Percentiles rank a stretch among this genome's conserved stretches.
Evolutionary conservation across 768 basidiomycete genomes (phyloP).

Genomic region (Termitomyces sp.): DNA sequence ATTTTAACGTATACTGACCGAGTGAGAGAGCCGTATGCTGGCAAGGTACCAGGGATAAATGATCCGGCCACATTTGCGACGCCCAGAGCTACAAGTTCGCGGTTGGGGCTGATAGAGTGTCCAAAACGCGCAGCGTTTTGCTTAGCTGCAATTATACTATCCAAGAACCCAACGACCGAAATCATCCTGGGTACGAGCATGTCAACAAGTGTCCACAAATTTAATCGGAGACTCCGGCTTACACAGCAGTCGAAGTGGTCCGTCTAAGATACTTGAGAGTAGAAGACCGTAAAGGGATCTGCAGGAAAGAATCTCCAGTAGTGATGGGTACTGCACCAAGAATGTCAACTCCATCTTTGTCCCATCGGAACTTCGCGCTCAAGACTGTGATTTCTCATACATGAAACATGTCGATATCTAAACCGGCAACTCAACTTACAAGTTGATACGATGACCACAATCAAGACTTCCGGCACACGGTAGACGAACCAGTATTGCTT

Average conservation of each 20-base stretch:
- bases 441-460: constrained; percentile 82
- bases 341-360: constrained; percentile 73
- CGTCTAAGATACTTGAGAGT: constrained; percentile 62
- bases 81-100: constrained; percentile 92
- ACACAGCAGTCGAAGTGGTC: constrained; percentile 86
- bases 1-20: constrained; percentile 38
- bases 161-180: constrained; percentile 85
- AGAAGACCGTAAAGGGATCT: constrained; percentile 60
- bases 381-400: constrained; percentile 45
- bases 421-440: constrained; percentile 38
- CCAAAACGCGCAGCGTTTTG: constrained; percentile 84
- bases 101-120: constrained; percentile 87
- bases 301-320: constrained; percentile 57
- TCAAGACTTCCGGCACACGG: constrained; percentile 84
- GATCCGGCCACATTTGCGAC: constrained; percentile 75
- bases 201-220: not conserved
- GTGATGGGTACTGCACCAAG: constrained; percentile 72
- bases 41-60: constrained; percentile 84
- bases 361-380: constrained; percentile 68
- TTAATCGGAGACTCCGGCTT: constrained; percentile 11
- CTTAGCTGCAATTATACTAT: constrained; percentile 93
- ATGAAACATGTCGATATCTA: not conserved
- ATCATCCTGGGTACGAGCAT: constrained; percentile 46
- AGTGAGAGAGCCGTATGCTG: constrained; percentile 91
- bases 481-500: constrained; percentile 66